Evolutionary conservation across 73 alveolate species (phyloP).

Genomic region (Diophrys sp.): DNA sequence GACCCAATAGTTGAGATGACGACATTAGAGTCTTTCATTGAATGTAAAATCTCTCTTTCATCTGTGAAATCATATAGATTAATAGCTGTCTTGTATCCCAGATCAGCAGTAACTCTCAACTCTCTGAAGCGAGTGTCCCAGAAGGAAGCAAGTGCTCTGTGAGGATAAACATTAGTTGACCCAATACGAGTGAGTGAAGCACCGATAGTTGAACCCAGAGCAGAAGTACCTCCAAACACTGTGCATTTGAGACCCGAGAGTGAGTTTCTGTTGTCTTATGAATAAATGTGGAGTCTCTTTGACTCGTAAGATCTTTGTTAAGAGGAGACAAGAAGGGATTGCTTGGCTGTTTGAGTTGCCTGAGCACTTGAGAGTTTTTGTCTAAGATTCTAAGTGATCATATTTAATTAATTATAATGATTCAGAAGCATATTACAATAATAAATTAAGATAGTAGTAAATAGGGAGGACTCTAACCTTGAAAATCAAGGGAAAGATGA

Average conservation of each 20-base stretch:
- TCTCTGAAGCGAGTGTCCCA: constrained; percentile 52
- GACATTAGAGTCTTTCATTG: constrained; percentile 33
- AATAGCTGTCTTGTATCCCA: constrained; percentile 37
- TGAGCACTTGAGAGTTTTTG: not conserved
- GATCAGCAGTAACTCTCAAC: constrained; percentile 36
- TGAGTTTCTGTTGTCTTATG: constrained; percentile 18
- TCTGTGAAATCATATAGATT: constrained; percentile 38
- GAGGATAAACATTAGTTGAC: constrained; percentile 27
- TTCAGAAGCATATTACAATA: not conserved
- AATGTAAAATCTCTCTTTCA: constrained; percentile 37
- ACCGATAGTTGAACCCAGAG: constrained; percentile 38
- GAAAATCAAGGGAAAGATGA: no score
- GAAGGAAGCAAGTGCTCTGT: constrained; percentile 22
- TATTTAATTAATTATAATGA: not conserved
- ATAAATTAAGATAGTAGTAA: not conserved
- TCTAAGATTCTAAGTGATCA: not conserved
- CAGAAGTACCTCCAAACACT: constrained; percentile 38
- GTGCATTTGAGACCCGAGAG: constrained; percentile 36
- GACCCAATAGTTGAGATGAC: constrained; percentile 36
- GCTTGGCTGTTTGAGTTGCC: not conserved
- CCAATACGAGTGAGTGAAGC: constrained; percentile 37
- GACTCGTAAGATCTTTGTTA: constrained; percentile 13
- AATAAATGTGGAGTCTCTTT: constrained; percentile 31
- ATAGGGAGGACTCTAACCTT: no score
- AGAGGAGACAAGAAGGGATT: no score